phyloP scores from a whole-genome alignment of 2,329 filamentous ascomycete species.

The Arachnomyces sp. region DNA sequence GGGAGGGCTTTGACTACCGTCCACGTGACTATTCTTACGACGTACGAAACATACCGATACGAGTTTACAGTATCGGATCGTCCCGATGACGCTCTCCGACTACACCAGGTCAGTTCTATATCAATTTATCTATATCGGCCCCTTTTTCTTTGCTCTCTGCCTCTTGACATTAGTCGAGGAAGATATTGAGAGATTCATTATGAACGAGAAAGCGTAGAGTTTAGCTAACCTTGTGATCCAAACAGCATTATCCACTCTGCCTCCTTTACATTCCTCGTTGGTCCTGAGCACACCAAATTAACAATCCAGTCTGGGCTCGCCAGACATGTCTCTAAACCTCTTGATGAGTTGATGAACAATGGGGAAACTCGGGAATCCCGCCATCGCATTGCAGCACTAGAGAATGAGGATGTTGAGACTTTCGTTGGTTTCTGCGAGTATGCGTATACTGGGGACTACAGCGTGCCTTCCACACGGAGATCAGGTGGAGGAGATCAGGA shows the following conservation, averaged over 20 bases:
- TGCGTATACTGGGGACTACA: slow-evolving; percentile 43
- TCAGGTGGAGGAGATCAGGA: slow-evolving; percentile 16
- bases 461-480: slow-evolving; percentile 22
- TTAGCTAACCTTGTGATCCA: slow-evolving; percentile 5
- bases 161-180: not conserved
- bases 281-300: slow-evolving; percentile 37
- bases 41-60: too few species aligned
- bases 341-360: slow-evolving; percentile 39
- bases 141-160: not conserved
- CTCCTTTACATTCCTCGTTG: slow-evolving; percentile 40
- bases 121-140: too few species aligned
- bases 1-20: too few species aligned
- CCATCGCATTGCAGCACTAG: slow-evolving; percentile 34
- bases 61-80: too few species aligned
- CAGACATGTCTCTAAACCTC: slow-evolving; percentile 35
- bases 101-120: too few species aligned
- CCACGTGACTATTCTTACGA: too few species aligned
- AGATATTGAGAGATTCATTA: slow-evolving; percentile 4
- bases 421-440: slow-evolving; percentile 43
- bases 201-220: slow-evolving; percentile 8
- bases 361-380: slow-evolving; percentile 38
- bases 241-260: slow-evolving; percentile 37
- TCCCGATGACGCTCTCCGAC: too few species aligned
- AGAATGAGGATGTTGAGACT: slow-evolving; percentile 41
- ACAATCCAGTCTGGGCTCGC: slow-evolving; percentile 40